Conservation (phyloP, 768 basidiomycete genomes). For the Rhizopogon sp. region DNA sequence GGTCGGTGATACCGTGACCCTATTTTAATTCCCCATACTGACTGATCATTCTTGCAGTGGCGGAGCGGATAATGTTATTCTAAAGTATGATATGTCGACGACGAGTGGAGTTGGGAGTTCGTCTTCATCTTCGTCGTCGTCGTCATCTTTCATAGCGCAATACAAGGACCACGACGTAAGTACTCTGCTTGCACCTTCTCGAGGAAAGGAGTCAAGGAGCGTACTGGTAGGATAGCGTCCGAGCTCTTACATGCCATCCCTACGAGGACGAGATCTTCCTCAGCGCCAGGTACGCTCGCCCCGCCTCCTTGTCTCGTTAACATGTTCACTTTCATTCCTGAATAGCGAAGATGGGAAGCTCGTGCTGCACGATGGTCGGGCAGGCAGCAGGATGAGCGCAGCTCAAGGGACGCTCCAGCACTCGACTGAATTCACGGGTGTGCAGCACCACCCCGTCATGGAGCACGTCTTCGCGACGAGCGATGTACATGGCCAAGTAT, state of each 20-base stretch:
- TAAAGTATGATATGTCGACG: slow-evolving; percentile 49
- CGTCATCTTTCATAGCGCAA: slow-evolving; percentile 15
- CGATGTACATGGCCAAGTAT: slow-evolving; percentile 53
- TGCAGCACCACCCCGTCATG: slow-evolving; percentile 63
- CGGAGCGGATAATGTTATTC: slow-evolving; percentile 46
- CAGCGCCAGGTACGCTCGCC: slow-evolving; percentile 15
- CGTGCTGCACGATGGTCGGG: slow-evolving; percentile 56
- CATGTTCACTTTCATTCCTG: not conserved
- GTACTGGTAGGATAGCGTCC: slow-evolving; percentile 53
- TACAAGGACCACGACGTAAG: slow-evolving; percentile 30
- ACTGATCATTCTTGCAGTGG: slow-evolving; percentile 33
- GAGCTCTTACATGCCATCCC: slow-evolving; percentile 61
- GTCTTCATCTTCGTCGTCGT: not conserved
- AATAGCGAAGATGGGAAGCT: slow-evolving; percentile 69
- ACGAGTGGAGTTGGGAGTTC: slow-evolving; percentile 16
- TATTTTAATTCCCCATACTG: slow-evolving; percentile 2
- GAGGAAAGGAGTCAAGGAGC: not conserved
- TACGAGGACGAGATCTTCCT: slow-evolving; percentile 61
- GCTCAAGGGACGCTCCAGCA: slow-evolving; percentile 52
- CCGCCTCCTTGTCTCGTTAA: not conserved
- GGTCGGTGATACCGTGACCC: slow-evolving; percentile 39
- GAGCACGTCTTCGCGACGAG: slow-evolving; percentile 67
- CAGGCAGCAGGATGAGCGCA: slow-evolving; percentile 24
- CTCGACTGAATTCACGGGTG: slow-evolving; percentile 52
- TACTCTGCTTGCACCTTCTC: not conserved